Evolutionary conservation across 805 yeast genomes (phyloP), one percentile per base, ranked within the genome.

Genomic region (Tetrapisispora taiwanensis): DNA sequence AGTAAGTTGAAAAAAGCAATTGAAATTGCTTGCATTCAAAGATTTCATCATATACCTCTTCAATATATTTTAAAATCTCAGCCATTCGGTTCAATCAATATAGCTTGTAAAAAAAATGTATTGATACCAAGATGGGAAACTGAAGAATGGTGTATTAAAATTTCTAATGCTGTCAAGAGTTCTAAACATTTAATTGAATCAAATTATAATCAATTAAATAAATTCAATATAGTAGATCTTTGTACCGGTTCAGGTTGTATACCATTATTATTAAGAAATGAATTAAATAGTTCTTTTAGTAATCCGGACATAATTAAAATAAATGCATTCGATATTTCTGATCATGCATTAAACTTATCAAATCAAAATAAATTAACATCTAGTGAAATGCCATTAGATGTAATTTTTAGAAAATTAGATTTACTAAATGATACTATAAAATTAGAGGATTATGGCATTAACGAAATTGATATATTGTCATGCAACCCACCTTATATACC

Each of bases 51-150:
- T 4, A 75, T 71, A 8, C 97, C 98, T 0, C 62, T 90, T 35
- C 97, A 90, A 60, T 89, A 90, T 60, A 75, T 90, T 10, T 65
- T 90, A 9, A 88, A 92, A 0, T 65, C 78, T 0, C 97, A 89
- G 63, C 97, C 97, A 1, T 90, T 90, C 67, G 95, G 92, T 0
- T 55, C 60, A 1, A 57, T 90, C 40, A 76, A 74, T 12, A 71
- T 90, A 4, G 45, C 54, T 22, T 85, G 95, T 54, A 20, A 28
- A 54, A 67, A 66, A 1, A 78, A 78, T 0, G 97, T 87, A 1
- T 65, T 90, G 47, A 89, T 90, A 24, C 97, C 98, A 0, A 65
- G 98, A 41, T 80, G 90, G 83, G 98, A 90, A 58, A 90, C 98
- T 0, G 97, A 90, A 59, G 95, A 87, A 55, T 90, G 97, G 97